Evolutionary conservation across 495 filamentous ascomycete genomes (phyloP).

Genomic region (Letharia lupina): DNA sequence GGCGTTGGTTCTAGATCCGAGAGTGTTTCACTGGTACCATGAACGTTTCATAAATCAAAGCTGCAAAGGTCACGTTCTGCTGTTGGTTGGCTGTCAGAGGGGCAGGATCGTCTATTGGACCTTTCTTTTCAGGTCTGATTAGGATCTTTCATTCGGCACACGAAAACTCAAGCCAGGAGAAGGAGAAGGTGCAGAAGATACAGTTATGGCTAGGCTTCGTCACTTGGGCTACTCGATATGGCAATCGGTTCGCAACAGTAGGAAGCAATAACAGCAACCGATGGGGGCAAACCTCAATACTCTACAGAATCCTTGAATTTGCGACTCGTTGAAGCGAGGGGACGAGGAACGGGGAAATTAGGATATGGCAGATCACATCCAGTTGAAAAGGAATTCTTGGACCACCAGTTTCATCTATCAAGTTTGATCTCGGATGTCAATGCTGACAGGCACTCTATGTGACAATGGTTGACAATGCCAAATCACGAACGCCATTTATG

Average conservation of each 20-base stretch:
- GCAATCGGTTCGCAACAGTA: neutral
- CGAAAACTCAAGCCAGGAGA: neutral
- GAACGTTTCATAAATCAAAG: neutral
- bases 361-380: neutral
- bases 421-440: neutral
- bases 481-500: slow-evolving; percentile 8
- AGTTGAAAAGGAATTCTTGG: no score
- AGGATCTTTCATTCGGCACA: neutral
- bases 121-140: neutral
- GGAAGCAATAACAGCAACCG: neutral
- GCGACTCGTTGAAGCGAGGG: neutral
- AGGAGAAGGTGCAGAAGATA: neutral
- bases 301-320: neutral
- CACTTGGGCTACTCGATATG: neutral
- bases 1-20: neutral
- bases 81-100: neutral
- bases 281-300: neutral
- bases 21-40: neutral
- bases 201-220: neutral
- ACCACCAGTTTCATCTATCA: neutral
- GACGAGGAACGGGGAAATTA: neutral
- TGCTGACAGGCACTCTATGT: slow-evolving; percentile 8
- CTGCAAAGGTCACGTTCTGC: neutral
- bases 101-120: neutral
- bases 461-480: slow-evolving; percentile 19